These are phyloP conservation scores for Curvularia sp. DNA, from an alignment of 2,329 filamentous ascomycete genomes.

Conservation along the genomic window DNA sequence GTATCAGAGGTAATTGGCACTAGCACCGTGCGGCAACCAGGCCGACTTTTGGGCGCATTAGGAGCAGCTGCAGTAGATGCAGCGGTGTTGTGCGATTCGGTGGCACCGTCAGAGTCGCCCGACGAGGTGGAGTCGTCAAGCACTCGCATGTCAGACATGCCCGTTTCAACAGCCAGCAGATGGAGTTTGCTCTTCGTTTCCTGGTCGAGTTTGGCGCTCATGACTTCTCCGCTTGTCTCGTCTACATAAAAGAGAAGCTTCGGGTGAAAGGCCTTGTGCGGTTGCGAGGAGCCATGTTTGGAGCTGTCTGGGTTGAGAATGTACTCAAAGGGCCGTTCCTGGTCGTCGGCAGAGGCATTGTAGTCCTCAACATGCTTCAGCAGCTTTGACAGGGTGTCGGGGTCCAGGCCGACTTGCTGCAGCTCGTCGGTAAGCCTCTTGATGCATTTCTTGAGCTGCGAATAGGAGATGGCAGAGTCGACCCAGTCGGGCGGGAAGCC, in stretches of 20 bases:
- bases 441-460: constrained; percentile 86
- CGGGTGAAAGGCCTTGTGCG: constrained; percentile 62
- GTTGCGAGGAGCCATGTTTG: constrained; percentile 12
- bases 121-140: constrained; percentile 38
- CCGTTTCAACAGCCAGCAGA: constrained; percentile 62
- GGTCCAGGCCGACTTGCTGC: constrained; percentile 72
- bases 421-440: constrained; percentile 80
- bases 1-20: constrained; percentile 78
- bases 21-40: constrained; percentile 63
- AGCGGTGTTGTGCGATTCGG: not conserved
- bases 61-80: not conserved
- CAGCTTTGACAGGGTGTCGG: constrained; percentile 71
- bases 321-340: constrained; percentile 49
- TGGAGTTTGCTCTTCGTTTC: constrained; percentile 70
- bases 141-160: constrained; percentile 51
- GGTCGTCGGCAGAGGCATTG: constrained; percentile 41
- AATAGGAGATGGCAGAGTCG: constrained; percentile 80
- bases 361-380: constrained; percentile 57
- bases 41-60: constrained; percentile 15
- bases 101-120: constrained; percentile 8
- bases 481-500: constrained; percentile 77
- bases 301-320: constrained; percentile 36
- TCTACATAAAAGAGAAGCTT: constrained; percentile 75
- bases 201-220: constrained; percentile 72
- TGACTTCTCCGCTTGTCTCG: constrained; percentile 68